Base-by-base conservation (phyloP, 805 yeast species). In the Wickerhamomyces xylosicus region DNA sequence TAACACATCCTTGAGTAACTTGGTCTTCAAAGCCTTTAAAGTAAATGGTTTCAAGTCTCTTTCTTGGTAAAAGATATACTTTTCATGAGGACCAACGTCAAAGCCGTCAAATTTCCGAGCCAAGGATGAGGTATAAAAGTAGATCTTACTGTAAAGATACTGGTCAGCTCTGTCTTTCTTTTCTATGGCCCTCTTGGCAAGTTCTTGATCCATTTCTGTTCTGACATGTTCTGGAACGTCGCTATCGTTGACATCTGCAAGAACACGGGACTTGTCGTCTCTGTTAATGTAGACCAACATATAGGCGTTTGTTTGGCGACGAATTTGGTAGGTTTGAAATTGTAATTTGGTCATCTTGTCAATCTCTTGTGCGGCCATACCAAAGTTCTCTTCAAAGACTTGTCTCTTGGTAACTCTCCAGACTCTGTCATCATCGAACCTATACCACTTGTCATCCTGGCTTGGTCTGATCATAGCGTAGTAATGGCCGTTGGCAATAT, bases 401-500 rank as follows among this genome's bases (percentile, higher is more conserved):
- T 90, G 95, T 40, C 70, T 71, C 29, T 75, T 70, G 0, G 95
- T 84, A 1, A 84, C 97, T 49, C 77, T 74, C 72, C 95, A 84
- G 22, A 92, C 99, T 43, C 79, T 74, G 53, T 92, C 98, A 59
- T 92, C 99, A 58, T 92, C 99, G 64, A 90, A 92, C 53, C 90
- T 71, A 57, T 73, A 80, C 98, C 98, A 92, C 32, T 71, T 62
- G 38, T 76, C 79, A 17, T 72, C 66, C 2, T 70, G 63, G 19
- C 71, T 71, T 2, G 97, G 97, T 57, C 79, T 87, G 38, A 92
- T 78, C 77, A 92, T 72, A 0, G 98, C 92, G 54, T 92, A 92
- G 59, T 92, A 92, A 56, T 92, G 99, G 17, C 99, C 99, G 34
- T 89, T 84, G 10, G 95, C 84, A 37, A 92, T 80, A 53, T 90